Conservation (phyloP, 805 yeast species). For the Yarrowia phangngaensis region DNA sequence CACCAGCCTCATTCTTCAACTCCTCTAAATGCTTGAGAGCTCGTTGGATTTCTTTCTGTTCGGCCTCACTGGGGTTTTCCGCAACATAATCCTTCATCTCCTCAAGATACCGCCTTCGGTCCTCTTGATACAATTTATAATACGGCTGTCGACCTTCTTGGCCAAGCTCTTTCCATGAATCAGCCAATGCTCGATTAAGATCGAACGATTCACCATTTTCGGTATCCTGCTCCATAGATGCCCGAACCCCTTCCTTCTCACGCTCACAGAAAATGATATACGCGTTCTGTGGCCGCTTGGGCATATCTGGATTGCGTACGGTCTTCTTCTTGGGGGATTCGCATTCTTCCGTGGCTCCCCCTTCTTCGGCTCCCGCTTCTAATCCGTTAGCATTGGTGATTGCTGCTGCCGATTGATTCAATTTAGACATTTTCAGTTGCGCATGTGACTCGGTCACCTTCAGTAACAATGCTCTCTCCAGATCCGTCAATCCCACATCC, state of each 20-base stretch:
- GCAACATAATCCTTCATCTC: slow-evolving; percentile 60
- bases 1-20: slow-evolving; percentile 28
- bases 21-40: slow-evolving; percentile 33
- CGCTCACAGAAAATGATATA: slow-evolving; percentile 81
- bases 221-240: slow-evolving; percentile 54
- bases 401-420: no score
- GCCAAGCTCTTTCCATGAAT: slow-evolving; percentile 74
- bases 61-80: slow-evolving; percentile 32
- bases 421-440: no score
- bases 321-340: slow-evolving; percentile 28
- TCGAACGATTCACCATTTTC: slow-evolving; percentile 46
- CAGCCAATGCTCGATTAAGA: slow-evolving; percentile 73
- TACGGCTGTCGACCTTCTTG: slow-evolving; percentile 69
- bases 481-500: neutral
- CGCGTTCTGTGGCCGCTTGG: slow-evolving; percentile 88
- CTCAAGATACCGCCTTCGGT: slow-evolving; percentile 64
- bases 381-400: no score
- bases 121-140: slow-evolving; percentile 71
- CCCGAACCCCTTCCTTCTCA: slow-evolving; percentile 70
- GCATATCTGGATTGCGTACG: slow-evolving; percentile 75
- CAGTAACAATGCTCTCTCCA: slow-evolving; percentile 3
- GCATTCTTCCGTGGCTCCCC: neutral
- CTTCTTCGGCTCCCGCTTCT: no score
- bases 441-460: no score
- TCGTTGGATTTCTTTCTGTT: slow-evolving; percentile 32